These are phyloP conservation scores for Mycena metata DNA, from an alignment of 768 basidiomycete genomes.

Conservation along the genomic window DNA sequence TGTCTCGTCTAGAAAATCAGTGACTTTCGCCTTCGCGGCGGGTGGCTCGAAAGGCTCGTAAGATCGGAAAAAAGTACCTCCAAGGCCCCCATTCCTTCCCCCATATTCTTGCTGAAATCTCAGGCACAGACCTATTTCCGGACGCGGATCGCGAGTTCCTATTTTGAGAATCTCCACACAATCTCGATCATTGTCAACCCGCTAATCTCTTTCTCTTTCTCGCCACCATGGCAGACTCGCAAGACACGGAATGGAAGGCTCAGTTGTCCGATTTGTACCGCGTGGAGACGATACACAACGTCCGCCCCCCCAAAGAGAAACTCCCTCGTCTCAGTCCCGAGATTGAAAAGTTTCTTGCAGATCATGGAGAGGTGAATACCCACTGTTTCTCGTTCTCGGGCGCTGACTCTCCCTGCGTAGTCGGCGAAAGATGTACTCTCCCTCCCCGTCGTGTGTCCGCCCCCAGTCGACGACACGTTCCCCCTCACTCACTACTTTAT, in stretches of 20 bases:
- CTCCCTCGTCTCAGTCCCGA: conserved; percentile 43
- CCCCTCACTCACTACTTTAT: conserved; percentile 71
- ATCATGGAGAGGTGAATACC: conserved; percentile 35
- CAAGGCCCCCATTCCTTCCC: no score
- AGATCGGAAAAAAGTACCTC: no score
- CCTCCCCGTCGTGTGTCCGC: conserved; percentile 53
- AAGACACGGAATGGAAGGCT: conserved; percentile 26
- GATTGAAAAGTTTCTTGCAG: conserved; percentile 44
- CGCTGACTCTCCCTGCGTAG: conserved; percentile 36
- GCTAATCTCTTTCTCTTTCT: not conserved
- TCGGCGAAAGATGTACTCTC: conserved; percentile 51
- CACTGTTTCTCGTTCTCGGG: not conserved
- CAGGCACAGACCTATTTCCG: no score
- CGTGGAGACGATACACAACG: conserved; percentile 33
- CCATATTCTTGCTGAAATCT: no score
- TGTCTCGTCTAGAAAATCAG: no score
- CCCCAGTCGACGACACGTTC: conserved; percentile 55
- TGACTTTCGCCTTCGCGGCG: no score
- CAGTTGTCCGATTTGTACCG: conserved; percentile 22
- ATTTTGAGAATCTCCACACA: no score
- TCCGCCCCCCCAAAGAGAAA: conserved; percentile 36
- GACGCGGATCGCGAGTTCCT: no score
- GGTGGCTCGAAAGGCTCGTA: no score
- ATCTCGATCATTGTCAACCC: not conserved
- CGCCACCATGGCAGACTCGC: conserved; percentile 22